A percentile compares a stretch with the other conserved stretches of the same genome.
These are phyloP conservation scores for Acephala macrosclerotiorum DNA, from an alignment of 2,329 filamentous ascomycete species.

Conservation along the genomic window DNA sequence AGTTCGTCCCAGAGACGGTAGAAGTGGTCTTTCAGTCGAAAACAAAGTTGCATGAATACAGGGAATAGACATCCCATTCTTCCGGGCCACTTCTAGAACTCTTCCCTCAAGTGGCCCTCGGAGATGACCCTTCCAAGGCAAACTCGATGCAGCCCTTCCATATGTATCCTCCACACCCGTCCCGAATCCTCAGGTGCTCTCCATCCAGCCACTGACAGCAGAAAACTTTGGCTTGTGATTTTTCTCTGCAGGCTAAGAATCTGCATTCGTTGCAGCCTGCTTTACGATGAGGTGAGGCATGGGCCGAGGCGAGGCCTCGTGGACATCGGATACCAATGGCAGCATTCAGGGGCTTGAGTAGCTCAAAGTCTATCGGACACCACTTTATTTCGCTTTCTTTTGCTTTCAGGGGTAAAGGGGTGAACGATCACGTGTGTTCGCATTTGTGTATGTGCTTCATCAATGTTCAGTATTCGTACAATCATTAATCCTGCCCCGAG, in stretches of 20 bases:
- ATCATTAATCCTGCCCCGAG: constrained; percentile 30
- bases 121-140: constrained; percentile 1
- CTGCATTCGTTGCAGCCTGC: neutral
- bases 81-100: constrained; percentile 4
- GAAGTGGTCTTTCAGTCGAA: neutral
- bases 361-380: neutral
- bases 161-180: neutral
- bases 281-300: neutral
- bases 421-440: neutral
- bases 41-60: neutral
- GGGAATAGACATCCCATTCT: neutral
- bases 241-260: constrained; percentile 3
- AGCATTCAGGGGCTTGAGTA: neutral
- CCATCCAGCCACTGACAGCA: constrained; percentile 1
- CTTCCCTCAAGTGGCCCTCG: neutral
- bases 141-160: neutral
- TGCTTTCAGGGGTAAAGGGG: neutral
- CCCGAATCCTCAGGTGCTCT: neutral
- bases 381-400: neutral
- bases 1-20: neutral
- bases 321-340: neutral
- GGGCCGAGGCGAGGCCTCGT: constrained; percentile 4
- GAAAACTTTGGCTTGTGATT: neutral
- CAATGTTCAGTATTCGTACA: constrained; percentile 32
- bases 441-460: neutral